A percentile compares a stretch with the other conserved stretches of the same genome.
Evolutionary conservation across 2,329 filamentous ascomycete species (phyloP).

Genomic region (Cytospora mali): DNA sequence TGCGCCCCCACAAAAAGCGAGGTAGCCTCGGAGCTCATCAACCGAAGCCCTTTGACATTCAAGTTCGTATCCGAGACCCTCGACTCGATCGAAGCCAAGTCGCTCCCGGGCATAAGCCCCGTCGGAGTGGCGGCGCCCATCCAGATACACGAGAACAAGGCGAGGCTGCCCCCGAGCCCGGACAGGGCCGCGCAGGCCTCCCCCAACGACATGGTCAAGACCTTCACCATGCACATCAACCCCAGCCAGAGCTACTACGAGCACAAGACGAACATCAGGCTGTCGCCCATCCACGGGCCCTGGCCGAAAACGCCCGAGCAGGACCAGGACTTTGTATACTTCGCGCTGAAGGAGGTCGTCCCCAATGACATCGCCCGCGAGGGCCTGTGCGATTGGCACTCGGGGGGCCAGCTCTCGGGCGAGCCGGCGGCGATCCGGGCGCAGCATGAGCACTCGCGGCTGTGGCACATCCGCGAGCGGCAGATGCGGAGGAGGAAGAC

Average conservation of each 20-base stretch:
- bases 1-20: slow-evolving; percentile 47
- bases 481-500: slow-evolving; percentile 15
- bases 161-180: background rate
- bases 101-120: slow-evolving; percentile 23
- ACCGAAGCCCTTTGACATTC: slow-evolving; percentile 52
- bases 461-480: slow-evolving; percentile 24
- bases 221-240: slow-evolving; percentile 48
- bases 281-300: slow-evolving; percentile 42
- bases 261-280: slow-evolving; percentile 42
- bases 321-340: slow-evolving; percentile 39
- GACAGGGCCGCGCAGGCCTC: background rate
- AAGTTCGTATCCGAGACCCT: slow-evolving; percentile 39
- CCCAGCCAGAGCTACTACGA: slow-evolving; percentile 46
- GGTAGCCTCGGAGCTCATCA: slow-evolving; percentile 45
- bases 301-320: slow-evolving; percentile 43
- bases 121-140: slow-evolving; percentile 27
- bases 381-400: slow-evolving; percentile 50
- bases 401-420: slow-evolving; percentile 32
- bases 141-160: slow-evolving; percentile 26
- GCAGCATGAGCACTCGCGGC: slow-evolving; percentile 26
- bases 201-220: slow-evolving; percentile 35
- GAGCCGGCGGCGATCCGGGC: slow-evolving; percentile 27
- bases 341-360: slow-evolving; percentile 43
- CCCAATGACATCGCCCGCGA: slow-evolving; percentile 42
- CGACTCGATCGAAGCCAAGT: slow-evolving; percentile 29